Percentiles rank a stretch among this genome's conserved stretches.
These are phyloP conservation scores for Mortierella sp. DNA, from an alignment of 371 early-diverging fungal genomes.

Conservation along the genomic window DNA sequence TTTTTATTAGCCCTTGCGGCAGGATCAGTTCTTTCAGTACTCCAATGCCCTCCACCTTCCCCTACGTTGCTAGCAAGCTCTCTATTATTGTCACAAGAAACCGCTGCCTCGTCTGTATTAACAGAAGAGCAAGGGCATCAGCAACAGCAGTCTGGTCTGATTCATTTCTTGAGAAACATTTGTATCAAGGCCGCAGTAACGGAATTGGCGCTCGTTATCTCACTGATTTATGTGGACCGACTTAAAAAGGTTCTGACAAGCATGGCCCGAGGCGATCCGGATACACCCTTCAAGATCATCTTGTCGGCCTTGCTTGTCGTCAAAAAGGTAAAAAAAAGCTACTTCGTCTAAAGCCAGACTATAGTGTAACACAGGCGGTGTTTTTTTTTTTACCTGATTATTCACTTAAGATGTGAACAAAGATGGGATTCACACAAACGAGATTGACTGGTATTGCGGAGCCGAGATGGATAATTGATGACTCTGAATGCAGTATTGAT, in stretches of 20 bases:
- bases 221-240: constrained; percentile 79
- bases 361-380: too few relatives aligned
- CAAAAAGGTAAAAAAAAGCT: constrained; percentile 68
- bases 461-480: background rate
- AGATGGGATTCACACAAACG: too few relatives aligned
- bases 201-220: constrained; percentile 64
- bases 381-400: too few relatives aligned
- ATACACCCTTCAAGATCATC: constrained; percentile 83
- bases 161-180: constrained; percentile 37
- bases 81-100: constrained; percentile 10
- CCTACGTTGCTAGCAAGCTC: constrained; percentile 29
- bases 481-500: background rate
- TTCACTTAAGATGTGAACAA: too few relatives aligned
- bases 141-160: constrained; percentile 12
- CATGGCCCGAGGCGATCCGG: constrained; percentile 76
- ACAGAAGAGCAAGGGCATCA: constrained; percentile 7
- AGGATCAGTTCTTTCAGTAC: constrained; percentile 45
- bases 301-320: constrained; percentile 77
- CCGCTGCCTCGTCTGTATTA: background rate
- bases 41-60: constrained; percentile 39
- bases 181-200: constrained; percentile 41
- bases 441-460: too few relatives aligned
- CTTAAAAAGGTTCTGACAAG: constrained; percentile 72
- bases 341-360: too few relatives aligned
- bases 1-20: constrained; percentile 36